These are phyloP conservation scores for Mycena vitilis DNA, from an alignment of 768 basidiomycete species.

Conservation along the genomic window DNA sequence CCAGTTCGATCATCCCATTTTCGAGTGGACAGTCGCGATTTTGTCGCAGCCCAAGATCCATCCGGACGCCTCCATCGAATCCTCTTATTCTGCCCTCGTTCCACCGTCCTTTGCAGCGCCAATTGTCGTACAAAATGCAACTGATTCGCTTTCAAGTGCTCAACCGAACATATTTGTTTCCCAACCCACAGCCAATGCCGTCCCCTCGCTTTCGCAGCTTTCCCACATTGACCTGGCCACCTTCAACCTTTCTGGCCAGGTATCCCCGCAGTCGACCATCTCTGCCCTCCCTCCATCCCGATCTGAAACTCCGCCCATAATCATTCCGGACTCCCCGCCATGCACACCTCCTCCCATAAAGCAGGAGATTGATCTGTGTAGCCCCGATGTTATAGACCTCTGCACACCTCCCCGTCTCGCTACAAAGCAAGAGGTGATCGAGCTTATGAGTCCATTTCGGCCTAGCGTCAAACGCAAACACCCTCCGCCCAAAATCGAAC, in stretches of 20 bases:
- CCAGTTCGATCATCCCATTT: slow-evolving; percentile 10
- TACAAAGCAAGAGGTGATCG: slow-evolving; percentile 5
- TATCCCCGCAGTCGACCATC: no score
- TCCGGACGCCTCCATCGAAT: background rate
- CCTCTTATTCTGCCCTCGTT: background rate
- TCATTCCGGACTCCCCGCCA: no score
- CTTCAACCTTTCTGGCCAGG: no score
- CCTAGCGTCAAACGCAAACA: slow-evolving; percentile 6
- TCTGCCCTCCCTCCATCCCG: background rate
- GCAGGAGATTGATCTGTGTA: slow-evolving; percentile 1
- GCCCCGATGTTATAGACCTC: background rate
- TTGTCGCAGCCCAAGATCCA: background rate
- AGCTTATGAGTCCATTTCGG: slow-evolving; percentile 9
- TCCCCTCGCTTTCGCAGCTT: no score
- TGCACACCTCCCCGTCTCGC: slow-evolving; percentile 8
- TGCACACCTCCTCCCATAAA: slow-evolving; percentile 8
- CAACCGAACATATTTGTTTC: no score
- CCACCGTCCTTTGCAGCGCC: no score
- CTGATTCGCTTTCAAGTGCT: no score
- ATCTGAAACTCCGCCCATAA: no score
- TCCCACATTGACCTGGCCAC: no score
- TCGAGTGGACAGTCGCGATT: background rate
- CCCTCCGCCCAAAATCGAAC: no score
- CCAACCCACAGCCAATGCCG: no score
- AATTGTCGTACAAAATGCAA: no score